Evolutionary conservation across 345 rosid genomes (phyloP).

Genomic region (Murraya koenigii): DNA sequence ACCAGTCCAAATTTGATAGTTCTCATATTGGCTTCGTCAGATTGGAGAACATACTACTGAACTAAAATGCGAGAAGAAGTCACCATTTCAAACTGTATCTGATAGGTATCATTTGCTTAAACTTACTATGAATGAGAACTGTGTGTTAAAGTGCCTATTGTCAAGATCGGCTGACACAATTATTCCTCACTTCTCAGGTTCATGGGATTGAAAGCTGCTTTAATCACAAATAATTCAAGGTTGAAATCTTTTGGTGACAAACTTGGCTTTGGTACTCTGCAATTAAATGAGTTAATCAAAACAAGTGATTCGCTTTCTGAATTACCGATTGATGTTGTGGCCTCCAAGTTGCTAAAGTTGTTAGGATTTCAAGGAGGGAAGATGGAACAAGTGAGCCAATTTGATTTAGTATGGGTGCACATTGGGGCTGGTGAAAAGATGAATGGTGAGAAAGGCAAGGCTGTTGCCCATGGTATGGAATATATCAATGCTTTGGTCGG

Average conservation of each 20-base stretch:
- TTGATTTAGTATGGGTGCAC: conserved; percentile 71
- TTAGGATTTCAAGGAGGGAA: conserved; percentile 76
- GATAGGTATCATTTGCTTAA: conserved; percentile 49
- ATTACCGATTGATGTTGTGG: conserved; percentile 29
- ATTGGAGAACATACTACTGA: conserved; percentile 27
- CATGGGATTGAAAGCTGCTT: conserved; percentile 80
- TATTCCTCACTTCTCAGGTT: conserved; percentile 43
- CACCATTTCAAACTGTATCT: conserved; percentile 36
- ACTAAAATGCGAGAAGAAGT: conserved; percentile 21
- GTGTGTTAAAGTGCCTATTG: neutral
- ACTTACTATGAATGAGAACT: neutral
- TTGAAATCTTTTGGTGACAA: conserved; percentile 50
- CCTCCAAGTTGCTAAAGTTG: conserved; percentile 42
- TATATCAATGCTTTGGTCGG: conserved; percentile 54
- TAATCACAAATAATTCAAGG: conserved; percentile 44
- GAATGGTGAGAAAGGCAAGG: conserved; percentile 19
- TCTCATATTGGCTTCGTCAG: conserved; percentile 29
- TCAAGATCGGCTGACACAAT: neutral
- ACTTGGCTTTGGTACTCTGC: conserved; percentile 50
- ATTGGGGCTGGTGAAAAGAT: conserved; percentile 40
- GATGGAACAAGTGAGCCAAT: conserved; percentile 40
- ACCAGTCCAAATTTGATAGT: neutral
- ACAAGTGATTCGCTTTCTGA: conserved; percentile 18
- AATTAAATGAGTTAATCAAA: conserved; percentile 31
- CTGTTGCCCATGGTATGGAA: conserved; percentile 25